These are phyloP conservation scores for Cyamopsis tetragonoloba DNA, from an alignment of 306 rosid species.

Conservation along the genomic window DNA sequence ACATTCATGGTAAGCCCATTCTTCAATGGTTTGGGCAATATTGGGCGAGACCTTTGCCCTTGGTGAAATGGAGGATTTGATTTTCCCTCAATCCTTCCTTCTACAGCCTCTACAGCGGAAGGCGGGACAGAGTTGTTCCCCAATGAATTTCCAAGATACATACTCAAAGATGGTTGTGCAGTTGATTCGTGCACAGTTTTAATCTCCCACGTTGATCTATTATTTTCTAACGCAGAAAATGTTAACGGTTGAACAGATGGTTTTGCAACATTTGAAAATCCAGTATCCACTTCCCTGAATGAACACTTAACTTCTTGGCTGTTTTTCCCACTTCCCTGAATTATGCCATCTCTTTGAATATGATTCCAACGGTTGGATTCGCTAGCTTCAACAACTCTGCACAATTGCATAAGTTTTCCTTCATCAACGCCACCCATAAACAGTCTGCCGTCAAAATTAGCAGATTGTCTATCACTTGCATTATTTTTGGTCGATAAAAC, in stretches of 20 bases:
- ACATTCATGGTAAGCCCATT: conserved; percentile 33
- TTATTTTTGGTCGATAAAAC: conserved; percentile 38
- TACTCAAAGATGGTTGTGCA: conserved; percentile 63
- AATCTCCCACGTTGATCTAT: conserved; percentile 48
- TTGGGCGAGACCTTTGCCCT: conserved; percentile 63
- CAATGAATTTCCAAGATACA: conserved; percentile 66
- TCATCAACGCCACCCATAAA: conserved; percentile 48
- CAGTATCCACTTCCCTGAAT: conserved; percentile 43
- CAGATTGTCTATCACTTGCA: conserved; percentile 43
- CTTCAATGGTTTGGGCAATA: conserved; percentile 69
- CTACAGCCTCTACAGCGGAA: conserved; percentile 47
- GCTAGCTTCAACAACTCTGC: conserved; percentile 78
- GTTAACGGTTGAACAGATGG: conserved; percentile 52
- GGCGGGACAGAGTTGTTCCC: conserved; percentile 50
- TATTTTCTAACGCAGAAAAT: conserved; percentile 50
- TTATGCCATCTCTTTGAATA: conserved; percentile 41
- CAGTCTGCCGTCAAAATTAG: conserved; percentile 42
- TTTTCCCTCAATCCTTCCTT: conserved; percentile 60
- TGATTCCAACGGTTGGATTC: conserved; percentile 49
- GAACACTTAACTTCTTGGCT: conserved; percentile 40
- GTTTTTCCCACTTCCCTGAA: conserved; percentile 38
- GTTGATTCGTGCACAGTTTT: conserved; percentile 45
- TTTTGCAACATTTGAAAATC: conserved; percentile 46
- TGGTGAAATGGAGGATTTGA: conserved; percentile 54
- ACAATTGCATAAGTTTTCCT: conserved; percentile 80